Evolutionary conservation across 129 eudicot species (phyloP).

Genomic region (Arctium lappa): DNA sequence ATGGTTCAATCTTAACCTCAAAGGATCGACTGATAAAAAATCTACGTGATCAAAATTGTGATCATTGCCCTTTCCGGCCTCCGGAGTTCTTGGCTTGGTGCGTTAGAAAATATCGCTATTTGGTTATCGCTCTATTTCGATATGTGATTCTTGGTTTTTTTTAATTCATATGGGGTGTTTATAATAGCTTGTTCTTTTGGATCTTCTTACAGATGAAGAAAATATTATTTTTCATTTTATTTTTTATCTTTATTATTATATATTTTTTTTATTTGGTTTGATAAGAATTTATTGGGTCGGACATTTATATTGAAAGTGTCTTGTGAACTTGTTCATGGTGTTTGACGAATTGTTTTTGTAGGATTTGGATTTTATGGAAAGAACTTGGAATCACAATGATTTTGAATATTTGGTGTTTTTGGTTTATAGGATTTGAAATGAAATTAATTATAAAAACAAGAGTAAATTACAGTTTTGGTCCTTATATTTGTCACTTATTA

Average conservation of each 20-base stretch:
- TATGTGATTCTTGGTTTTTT: neutral
- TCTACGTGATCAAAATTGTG: neutral
- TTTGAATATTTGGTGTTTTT: neutral
- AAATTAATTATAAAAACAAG: too few relatives aligned
- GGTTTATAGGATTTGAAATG: neutral
- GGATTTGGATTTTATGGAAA: neutral
- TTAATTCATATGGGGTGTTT: slow-evolving; percentile 18
- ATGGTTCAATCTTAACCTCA: slow-evolving; percentile 45
- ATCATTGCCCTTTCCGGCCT: neutral
- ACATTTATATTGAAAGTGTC: neutral
- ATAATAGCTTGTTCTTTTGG: slow-evolving; percentile 17
- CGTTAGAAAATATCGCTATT: neutral
- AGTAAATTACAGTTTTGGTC: too few relatives aligned
- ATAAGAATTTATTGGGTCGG: neutral
- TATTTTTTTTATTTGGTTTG: neutral
- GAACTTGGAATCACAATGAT: neutral
- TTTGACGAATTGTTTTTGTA: neutral
- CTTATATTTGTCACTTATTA: too few relatives aligned
- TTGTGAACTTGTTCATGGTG: neutral
- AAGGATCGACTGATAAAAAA: slow-evolving; percentile 20
- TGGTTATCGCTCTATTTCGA: neutral
- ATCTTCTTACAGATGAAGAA: neutral
- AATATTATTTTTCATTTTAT: neutral
- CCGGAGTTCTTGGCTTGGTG: neutral
- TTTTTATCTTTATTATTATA: neutral